These are phyloP conservation scores for Globomyces pollinis-pini DNA, from an alignment of 192 early-diverging fungal species.

Conservation along the genomic window DNA sequence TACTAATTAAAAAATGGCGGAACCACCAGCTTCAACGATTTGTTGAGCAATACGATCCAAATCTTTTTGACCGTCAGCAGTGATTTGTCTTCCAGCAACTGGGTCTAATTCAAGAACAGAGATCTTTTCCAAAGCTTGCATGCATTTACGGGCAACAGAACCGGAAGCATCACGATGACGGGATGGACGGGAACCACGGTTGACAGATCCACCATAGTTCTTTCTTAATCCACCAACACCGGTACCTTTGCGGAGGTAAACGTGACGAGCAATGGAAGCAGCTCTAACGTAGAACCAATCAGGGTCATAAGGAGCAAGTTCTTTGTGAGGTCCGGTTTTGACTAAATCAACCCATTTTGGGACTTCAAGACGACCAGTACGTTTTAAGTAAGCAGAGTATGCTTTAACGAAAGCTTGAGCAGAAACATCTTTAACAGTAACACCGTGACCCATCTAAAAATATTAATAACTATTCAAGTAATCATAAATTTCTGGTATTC, in stretches of 20 bases:
- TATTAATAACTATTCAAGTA: neutral
- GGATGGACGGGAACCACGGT: conserved; percentile 91
- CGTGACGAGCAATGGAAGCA: conserved; percentile 91
- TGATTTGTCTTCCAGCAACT: conserved; percentile 89
- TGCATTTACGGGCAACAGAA: conserved; percentile 87
- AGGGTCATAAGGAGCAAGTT: conserved; percentile 93
- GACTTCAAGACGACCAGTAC: conserved; percentile 95
- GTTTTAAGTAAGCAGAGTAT: conserved; percentile 98
- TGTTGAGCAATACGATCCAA: conserved; percentile 91
- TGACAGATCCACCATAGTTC: conserved; percentile 84
- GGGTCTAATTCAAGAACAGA: conserved; percentile 89
- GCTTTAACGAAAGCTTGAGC: conserved; percentile 94
- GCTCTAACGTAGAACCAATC: conserved; percentile 99
- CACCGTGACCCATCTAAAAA: conserved; percentile 36
- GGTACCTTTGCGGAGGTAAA: conserved; percentile 92
- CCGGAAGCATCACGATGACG: conserved; percentile 82
- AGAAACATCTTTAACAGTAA: conserved; percentile 97
- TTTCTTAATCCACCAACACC: conserved; percentile 93
- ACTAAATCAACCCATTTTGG: conserved; percentile 99
- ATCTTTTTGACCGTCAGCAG: conserved; percentile 95
- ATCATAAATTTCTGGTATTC: too few relatives aligned
- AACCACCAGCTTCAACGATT: conserved; percentile 38
- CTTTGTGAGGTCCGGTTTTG: conserved; percentile 97
- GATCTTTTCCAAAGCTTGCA: conserved; percentile 99
- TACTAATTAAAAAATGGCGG: conserved; percentile 3